Base-by-base conservation (phyloP, 257 asterid genomes). In the Solanum appendiculatum region DNA sequence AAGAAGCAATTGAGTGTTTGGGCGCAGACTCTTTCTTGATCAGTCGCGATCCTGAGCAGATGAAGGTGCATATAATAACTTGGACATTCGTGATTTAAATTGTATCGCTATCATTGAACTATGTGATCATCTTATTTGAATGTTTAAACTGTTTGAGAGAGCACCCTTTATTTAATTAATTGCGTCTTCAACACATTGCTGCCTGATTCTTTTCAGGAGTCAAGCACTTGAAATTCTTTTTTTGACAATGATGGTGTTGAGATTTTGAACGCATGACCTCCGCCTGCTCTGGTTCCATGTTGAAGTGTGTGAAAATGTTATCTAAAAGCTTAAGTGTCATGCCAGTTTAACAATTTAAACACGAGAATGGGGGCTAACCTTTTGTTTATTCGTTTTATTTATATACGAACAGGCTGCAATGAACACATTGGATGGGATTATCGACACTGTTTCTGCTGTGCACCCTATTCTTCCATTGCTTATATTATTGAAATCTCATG, bases 21-120 rank as follows among this genome's bases (percentile, higher is more conserved):
- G 96, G 96, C 0, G 94, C 93, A 0, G 96, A 93, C 12, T 83
- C 86, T 1, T 93, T 93, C 70, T 85, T 93, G 89, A 91, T 92
- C 27, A 91, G 96, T 88, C 74, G 89, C 29, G 89, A 93, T 70
- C 87, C 89, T 0, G 90, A 89, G 37, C 90, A 90, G 68, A 87
- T 93, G 94, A 88, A 92, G 96, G 96, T 92, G 85, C 83, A 12
- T 75, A 39, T 40, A 13, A 75, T 14, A 12, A 75, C 13, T 40
- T n/a, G n/a, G n/a, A n/a, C n/a, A n/a, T n/a, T n/a, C n/a, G n/a
- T n/a, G n/a, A n/a, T n/a, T n/a, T n/a, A n/a, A n/a, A n/a, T n/a
- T n/a, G n/a, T n/a, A n/a, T n/a, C 1, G 25, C 25, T 36, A 34
- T 16, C 37, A 20, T 70, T 70, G 42, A 33, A 69, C 10, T 66